A percentile compares a stretch with the other conserved stretches of the same genome.
Conservation (phyloP, 2,329 filamentous ascomycete genomes). For the Pseudocercospora eumusae region DNA sequence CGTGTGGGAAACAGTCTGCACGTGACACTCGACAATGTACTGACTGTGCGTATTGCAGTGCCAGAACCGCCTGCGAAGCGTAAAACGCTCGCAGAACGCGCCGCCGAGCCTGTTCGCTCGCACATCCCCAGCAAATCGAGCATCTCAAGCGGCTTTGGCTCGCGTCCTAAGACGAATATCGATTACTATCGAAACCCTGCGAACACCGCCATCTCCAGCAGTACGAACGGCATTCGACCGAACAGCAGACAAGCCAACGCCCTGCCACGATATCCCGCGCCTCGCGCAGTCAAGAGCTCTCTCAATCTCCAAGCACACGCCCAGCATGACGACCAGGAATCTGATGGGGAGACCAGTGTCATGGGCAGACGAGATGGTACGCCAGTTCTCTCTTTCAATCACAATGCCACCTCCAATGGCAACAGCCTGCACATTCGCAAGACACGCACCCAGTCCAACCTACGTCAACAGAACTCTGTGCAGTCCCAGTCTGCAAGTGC, state of each 20-base stretch:
- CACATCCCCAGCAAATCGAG: constrained; percentile 31
- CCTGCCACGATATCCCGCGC: constrained; percentile 23
- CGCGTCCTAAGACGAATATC: constrained; percentile 32
- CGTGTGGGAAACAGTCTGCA: constrained; percentile 9
- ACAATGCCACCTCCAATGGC: constrained; percentile 20
- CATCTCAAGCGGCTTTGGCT: constrained; percentile 25
- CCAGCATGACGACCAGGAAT: constrained; percentile 40
- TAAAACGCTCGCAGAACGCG: constrained; percentile 53
- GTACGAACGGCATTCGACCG: constrained; percentile 45
- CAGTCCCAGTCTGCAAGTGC: constrained; percentile 23
- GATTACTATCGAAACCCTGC: constrained; percentile 49
- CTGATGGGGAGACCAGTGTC: constrained; percentile 38
- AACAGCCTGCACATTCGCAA: constrained; percentile 35
- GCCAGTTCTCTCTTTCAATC: constrained; percentile 45
- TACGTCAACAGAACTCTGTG: constrained; percentile 11
- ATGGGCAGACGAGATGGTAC: constrained; percentile 50
- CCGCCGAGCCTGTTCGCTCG: constrained; percentile 48
- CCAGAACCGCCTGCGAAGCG: constrained; percentile 53
- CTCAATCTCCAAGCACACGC: constrained; percentile 12
- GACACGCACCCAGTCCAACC: constrained; percentile 37
- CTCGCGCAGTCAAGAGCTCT: constrained; percentile 19
- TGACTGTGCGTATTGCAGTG: constrained; percentile 36
- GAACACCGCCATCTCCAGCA: constrained; percentile 44
- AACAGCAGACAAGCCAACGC: constrained; percentile 48
- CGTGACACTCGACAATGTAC: not conserved